Base-by-base conservation (phyloP, 1,139 yeast genomes). In the Geotrichum histeridarum region DNA sequence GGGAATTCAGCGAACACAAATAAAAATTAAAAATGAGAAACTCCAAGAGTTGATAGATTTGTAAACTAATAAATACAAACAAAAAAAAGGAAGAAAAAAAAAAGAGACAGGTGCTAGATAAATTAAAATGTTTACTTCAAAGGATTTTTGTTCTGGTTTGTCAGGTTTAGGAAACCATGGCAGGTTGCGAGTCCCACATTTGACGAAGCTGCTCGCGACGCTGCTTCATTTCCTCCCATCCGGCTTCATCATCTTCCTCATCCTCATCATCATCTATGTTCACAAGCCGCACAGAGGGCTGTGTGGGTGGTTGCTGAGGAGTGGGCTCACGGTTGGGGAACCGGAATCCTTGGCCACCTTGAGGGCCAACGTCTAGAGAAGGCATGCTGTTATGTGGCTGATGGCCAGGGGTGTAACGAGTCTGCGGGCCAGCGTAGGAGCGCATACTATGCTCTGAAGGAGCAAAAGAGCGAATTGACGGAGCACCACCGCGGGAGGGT, bases 381-480 rank as follows among this genome's bases (percentile, higher is more conserved):
- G 37, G 50, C 46, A 46, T 31, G 46, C 55, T 45, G 35, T 38
- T 46, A 4, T 48, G 51, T 14, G 50, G 36, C n/a, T 43, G 46
- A 18, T 52, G 54, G 38, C 35, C 32, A 15, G 52, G 52, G 35
- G 42, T 42, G 35, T 42, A 42, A 2, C 44, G 39, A 14, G 46
- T 38, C 14, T 12, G 41, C 14, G 32, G 53, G 47, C 50, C 58
- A 12, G 53, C 49, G 38, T 31, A 57, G 14, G 52, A 48, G n/a
- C 48, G 42, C 14, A 50, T 30, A 63, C 63, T 38, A 30, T 60
- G 53, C 27, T 63, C 66, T 7, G 65, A 60, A 39, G 59, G 60
- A 4, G 64, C 57, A 46, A 59, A 54, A 2, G 67, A 63, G 9
- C 65, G 60, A 22, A 63, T 54, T 1, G 66, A 62, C 4, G 61